Base-by-base conservation (phyloP, 768 basidiomycete genomes). In the Auriscalpium orientale region DNA sequence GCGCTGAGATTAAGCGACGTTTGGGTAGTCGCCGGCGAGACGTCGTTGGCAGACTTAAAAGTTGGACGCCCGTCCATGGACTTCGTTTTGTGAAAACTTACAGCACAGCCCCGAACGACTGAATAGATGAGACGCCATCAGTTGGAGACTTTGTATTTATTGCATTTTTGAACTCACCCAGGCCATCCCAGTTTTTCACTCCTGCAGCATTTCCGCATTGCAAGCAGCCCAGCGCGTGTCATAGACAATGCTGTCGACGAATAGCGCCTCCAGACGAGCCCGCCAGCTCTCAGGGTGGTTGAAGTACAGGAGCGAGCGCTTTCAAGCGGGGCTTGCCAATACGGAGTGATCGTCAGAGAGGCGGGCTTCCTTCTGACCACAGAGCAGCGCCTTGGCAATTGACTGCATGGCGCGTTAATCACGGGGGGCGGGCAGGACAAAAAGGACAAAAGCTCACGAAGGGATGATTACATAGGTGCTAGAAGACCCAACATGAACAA, bases 111-210 rank as follows among this genome's bases (percentile, higher is more conserved):
- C 18, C 53, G 22, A 54, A 47, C 11, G 53, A 22, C 52, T 53
- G 50, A 18, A 37, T 13, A 20, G 15, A 28, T 28, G 36, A 53
- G 38, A 53, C 20, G 18, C 40, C 15, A 43, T 43, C 40, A 43
- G 40, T 28, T 8, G 9, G 50, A 18, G 10, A n/a, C 20, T 20
- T 10, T 10, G 50, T 18, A 10, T n/a, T 0, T n/a, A n/a, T n/a
- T n/a, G n/a, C n/a, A n/a, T n/a, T n/a, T n/a, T n/a, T 37, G 20
- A 51, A 51, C 52, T 21, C 52, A 53, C 46, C 53, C 43, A 18
- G 15, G 35, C 18, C 22, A 36, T 36, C 21, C 18, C 35, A 13
- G 15, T 8, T 21, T 44, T 36, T 45, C 44, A 46, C 8, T 54
- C 53, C n/a, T 54, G 18, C 22, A 48, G 21, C 12, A 21, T 18